Evolutionary conservation across 176 grass and related monocot genomes (phyloP), one percentile per base, ranked within the genome.

Genomic region (Triticum turgidum): DNA sequence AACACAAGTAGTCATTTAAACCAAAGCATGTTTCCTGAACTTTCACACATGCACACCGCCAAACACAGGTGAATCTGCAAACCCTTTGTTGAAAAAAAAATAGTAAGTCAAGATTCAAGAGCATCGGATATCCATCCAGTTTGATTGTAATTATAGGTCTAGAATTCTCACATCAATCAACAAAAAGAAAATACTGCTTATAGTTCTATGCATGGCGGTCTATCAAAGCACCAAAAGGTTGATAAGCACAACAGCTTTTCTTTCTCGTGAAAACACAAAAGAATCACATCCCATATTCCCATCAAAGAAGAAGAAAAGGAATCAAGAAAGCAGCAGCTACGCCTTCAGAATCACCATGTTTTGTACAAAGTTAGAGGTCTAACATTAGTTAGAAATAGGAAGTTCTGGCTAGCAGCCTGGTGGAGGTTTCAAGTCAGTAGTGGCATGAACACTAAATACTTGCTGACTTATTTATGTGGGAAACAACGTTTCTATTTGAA

Each of bases 161-260:
- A 62, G 13, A 69, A 29, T 38, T 75, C 59, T 84, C 49, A 75
- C 47, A 76, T 74, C 59, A 35, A 49, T 69, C 35, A 81, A 15
- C 38, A 76, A 63, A 80, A 73, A 83, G 34, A 91, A 76, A 41
- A 38, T 44, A 81, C 49, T 52, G 49, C 3, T 37, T 82, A 34
- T 81, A 86, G 24, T 77, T 78, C 11, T 52, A 65, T 54, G 39
- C 47, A n/a, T 47, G 71, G 81, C 69, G 77, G 70, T 80, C 64
- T 79, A 69, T 39, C 6, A 84, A 80, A 81, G 62, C 77, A 69
- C 17, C 21, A 37, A 85, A 87, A 88, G 70, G 89, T 81, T 88
- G 89, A 84, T 88, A 91, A 80, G 86, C 51, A 70, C 86, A 52
- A 21, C 12, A 34, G 77, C 86, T 77, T 85, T 69, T 88, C 77